phyloP scores from a whole-genome alignment of 176 grass and related monocot species.

The Thalia dealbata region DNA sequence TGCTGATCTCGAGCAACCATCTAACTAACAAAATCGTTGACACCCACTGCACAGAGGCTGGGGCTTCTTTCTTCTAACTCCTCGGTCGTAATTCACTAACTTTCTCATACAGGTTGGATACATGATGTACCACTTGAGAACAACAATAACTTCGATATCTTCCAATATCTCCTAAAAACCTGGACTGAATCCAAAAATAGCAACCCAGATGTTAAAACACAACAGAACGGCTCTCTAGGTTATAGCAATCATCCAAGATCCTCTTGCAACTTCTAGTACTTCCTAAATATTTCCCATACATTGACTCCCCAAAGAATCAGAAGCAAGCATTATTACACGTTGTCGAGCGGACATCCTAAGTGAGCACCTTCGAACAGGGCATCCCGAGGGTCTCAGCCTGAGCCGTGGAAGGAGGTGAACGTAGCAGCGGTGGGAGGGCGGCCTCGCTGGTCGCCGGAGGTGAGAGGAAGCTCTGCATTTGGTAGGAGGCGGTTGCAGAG shows the following conservation, averaged over 20 bases:
- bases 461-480: background rate
- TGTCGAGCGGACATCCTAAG: background rate
- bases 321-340: background rate
- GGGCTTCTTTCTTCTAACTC: no score
- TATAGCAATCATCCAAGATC: background rate
- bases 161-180: background rate
- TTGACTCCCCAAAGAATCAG: no score
- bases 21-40: no score
- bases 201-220: background rate
- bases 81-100: no score
- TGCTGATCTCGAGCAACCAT: no score
- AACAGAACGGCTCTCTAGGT: background rate
- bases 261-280: background rate
- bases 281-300: background rate
- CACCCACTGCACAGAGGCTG: no score
- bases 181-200: background rate
- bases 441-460: background rate
- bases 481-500: background rate
- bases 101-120: no score
- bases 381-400: background rate
- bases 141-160: background rate
- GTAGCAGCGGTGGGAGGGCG: background rate
- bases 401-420: background rate
- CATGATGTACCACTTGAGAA: no score
- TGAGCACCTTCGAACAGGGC: constrained; percentile 7